Evolutionary conservation across 352 stramenopile species (phyloP).

Genomic region (Pythium oligandrum): DNA sequence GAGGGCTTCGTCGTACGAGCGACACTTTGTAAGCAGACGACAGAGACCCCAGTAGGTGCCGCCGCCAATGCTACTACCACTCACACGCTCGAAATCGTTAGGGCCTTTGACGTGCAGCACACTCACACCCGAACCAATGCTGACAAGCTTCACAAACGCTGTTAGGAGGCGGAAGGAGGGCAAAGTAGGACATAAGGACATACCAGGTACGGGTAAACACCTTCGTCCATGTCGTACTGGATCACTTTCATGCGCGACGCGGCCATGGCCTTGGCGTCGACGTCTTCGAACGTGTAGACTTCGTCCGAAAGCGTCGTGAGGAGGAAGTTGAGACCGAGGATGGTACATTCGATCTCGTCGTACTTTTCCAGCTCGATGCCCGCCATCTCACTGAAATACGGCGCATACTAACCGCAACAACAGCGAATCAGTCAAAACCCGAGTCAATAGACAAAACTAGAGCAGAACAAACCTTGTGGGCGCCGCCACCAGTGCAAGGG

Average conservation of each 20-base stretch:
- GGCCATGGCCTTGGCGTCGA: conserved; percentile 72
- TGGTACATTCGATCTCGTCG: conserved; percentile 96
- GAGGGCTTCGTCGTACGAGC: conserved; percentile 81
- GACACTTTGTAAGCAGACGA: conserved; percentile 89
- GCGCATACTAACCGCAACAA: conserved; percentile 44
- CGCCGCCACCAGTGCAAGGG: conserved; percentile 76
- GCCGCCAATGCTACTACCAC: conserved; percentile 96
- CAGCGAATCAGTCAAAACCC: neutral
- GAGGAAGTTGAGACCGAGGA: conserved; percentile 96
- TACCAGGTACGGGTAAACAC: conserved; percentile 85
- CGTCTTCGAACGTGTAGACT: conserved; percentile 97
- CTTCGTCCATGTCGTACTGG: conserved; percentile 67
- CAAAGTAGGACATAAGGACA: conserved; percentile 3
- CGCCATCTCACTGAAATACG: conserved; percentile 66
- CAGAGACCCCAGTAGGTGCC: conserved; percentile 99
- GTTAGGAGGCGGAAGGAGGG: no score
- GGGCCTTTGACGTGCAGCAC: conserved; percentile 93
- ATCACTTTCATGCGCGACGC: conserved; percentile 77
- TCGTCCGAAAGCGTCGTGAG: conserved; percentile 94
- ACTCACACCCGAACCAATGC: conserved; percentile 97
- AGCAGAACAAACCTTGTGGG: conserved; percentile 59
- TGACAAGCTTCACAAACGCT: conserved; percentile 74
- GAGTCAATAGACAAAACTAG: conserved; percentile 4
- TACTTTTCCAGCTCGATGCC: conserved; percentile 82
- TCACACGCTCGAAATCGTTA: conserved; percentile 95